Base-by-base conservation (phyloP, 208 protist species). In the Trypanosoma congolense region DNA sequence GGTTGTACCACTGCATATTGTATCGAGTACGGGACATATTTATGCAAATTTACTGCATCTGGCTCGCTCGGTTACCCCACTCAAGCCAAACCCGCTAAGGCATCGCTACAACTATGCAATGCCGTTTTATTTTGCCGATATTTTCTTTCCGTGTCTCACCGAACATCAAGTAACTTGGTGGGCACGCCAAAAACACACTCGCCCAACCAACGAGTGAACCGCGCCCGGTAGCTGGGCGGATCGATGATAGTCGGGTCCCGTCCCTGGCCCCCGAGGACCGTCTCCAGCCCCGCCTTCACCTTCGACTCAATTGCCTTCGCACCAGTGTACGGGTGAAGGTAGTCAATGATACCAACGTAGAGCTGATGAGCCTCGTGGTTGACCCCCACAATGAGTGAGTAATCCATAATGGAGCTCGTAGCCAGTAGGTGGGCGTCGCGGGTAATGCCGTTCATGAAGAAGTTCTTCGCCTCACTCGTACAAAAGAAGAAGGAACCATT, bases 221-320 rank as follows among this genome's bases (percentile, higher is more conserved):
- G 67, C 19, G 61, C 63, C n/a, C 70, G 48, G 47, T 93, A 93
- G 53, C 65, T 73, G 1, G 53, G 33, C 0, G 87, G 87, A 43
- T 88, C 80, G 38, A 93, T 87, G 45, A 93, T 90, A 12, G 87
- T 93, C 0, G 87, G 83, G 22, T 81, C 80, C 3, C 67, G 72
- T 0, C 70, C 70, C 1, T 58, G 28, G 57, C 73, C 71, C 14
- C 80, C 77, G 18, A 90, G 68, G 10, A 90, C 68, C 0, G 82
- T 89, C 51, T 93, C 87, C 1, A 93, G 46, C 3, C 83, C 81
- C 1, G 78, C 82, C 56, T 93, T 93, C 54, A 93, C 75, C 30
- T 81, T 88, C 12, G 83, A 90, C 56, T 93, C 82, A 12, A 90
- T 69, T 42, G 77, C 64, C 56, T 93, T 93, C 0, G 63, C 79